Evolutionary conservation across 2,329 filamentous ascomycete species (phyloP).

Genomic region (Pseudogymnoascus sp.): DNA sequence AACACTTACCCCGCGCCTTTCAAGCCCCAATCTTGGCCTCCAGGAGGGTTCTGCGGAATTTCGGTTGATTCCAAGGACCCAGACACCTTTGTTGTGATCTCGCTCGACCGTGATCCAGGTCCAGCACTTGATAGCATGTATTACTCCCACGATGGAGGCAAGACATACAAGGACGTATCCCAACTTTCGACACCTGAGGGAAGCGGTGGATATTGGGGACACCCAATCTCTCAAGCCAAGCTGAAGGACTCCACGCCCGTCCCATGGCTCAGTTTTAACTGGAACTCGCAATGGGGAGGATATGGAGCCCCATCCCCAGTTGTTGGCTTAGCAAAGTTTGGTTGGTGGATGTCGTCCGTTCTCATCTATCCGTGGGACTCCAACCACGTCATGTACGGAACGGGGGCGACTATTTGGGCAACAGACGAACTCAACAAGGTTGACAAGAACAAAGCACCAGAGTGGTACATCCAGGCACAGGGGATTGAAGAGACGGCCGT

Average conservation of each 20-base stretch:
- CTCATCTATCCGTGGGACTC: slow-evolving; percentile 2
- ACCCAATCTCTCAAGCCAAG: slow-evolving; percentile 18
- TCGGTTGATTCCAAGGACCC: slow-evolving; percentile 16
- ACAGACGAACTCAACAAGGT: slow-evolving; percentile 10
- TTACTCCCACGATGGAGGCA: slow-evolving; percentile 14
- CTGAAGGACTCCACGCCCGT: slow-evolving; percentile 15
- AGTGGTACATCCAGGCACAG: slow-evolving; percentile 20
- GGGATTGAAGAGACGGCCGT: slow-evolving; percentile 25
- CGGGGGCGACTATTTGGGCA: background rate
- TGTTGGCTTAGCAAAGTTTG: slow-evolving; percentile 14
- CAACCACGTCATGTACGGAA: background rate
- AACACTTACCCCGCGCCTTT: slow-evolving; percentile 16
- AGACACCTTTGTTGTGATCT: slow-evolving; percentile 16
- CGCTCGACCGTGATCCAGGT: slow-evolving; percentile 16
- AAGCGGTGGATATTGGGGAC: slow-evolving; percentile 15
- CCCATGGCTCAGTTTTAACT: slow-evolving; percentile 18
- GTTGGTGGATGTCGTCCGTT: slow-evolving; percentile 1
- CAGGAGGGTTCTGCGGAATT: slow-evolving; percentile 16
- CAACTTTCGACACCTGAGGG: slow-evolving; percentile 14
- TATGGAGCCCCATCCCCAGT: slow-evolving; percentile 19
- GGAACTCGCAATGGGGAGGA: slow-evolving; percentile 15
- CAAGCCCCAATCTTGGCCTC: slow-evolving; percentile 16
- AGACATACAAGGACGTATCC: slow-evolving; percentile 16
- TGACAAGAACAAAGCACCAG: slow-evolving; percentile 12
- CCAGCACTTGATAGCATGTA: slow-evolving; percentile 18